Evolutionary conservation across 2,329 filamentous ascomycete species (phyloP).

Genomic region (Cyphellophora attinorum): DNA sequence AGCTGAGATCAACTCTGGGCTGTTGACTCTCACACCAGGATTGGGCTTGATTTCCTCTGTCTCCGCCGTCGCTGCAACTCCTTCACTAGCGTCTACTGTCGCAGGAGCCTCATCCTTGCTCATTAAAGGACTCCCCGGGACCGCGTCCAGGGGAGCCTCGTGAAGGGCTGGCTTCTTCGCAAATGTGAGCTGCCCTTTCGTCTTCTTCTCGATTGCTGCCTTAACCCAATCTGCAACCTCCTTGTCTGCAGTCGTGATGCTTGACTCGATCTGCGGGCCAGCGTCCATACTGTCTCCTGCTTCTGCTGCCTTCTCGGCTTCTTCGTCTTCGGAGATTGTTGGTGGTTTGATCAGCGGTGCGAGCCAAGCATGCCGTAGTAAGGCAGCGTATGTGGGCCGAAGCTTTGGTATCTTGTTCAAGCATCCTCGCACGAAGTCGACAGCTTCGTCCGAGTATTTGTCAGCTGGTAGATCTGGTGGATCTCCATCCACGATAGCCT

Average conservation of each 20-base stretch:
- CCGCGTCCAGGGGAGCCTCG: constrained; percentile 70
- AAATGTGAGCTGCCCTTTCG: constrained; percentile 46
- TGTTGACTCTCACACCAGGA: constrained; percentile 13
- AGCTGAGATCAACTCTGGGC: constrained; percentile 13
- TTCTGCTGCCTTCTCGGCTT: constrained; percentile 45
- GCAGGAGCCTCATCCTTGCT: constrained; percentile 6
- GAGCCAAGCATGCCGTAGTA: constrained; percentile 86
- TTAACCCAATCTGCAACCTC: constrained; percentile 85
- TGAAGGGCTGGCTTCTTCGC: constrained; percentile 71
- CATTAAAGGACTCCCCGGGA: constrained; percentile 31
- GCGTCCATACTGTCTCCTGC: constrained; percentile 22
- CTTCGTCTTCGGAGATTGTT: constrained; percentile 62
- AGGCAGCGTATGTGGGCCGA: constrained; percentile 85
- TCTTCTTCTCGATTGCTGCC: constrained; percentile 57
- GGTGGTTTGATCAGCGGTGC: constrained; percentile 63
- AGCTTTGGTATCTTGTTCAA: constrained; percentile 87
- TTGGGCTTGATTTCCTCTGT: constrained; percentile 8
- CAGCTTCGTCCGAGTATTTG: constrained; percentile 68
- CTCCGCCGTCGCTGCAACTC: too few species aligned
- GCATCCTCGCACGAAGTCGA: constrained; percentile 80
- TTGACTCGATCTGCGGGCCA: constrained; percentile 31
- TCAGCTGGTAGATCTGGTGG: constrained; percentile 74
- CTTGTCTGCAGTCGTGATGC: constrained; percentile 52
- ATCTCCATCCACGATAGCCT: constrained; percentile 98
- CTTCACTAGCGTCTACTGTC: constrained; percentile 2